These are phyloP conservation scores for Globisporangium mamillatum DNA, from an alignment of 352 stramenopile genomes.

Conservation along the genomic window DNA sequence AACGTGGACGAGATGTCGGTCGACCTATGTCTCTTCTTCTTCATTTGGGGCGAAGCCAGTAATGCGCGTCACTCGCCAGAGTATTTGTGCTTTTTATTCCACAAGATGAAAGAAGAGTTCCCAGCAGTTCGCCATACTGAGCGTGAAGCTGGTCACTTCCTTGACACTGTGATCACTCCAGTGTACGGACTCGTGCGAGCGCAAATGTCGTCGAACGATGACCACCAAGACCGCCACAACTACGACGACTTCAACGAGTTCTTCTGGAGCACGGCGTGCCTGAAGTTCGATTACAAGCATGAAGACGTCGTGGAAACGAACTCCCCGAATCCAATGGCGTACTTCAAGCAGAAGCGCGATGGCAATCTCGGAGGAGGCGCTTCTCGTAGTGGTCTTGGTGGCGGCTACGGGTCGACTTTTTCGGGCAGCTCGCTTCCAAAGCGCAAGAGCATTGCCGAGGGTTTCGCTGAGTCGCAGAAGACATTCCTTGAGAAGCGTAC, in stretches of 20 bases:
- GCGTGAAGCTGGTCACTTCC: constrained; percentile 94
- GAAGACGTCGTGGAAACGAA: constrained; percentile 76
- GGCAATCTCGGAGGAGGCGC: constrained; percentile 11
- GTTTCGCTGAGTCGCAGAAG: constrained; percentile 91
- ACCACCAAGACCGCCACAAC: constrained; percentile 95
- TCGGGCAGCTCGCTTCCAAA: constrained; percentile 36
- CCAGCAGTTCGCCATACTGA: constrained; percentile 60
- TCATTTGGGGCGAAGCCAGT: constrained; percentile 97
- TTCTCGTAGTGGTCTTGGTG: constrained; percentile 24
- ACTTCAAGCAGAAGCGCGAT: constrained; percentile 45
- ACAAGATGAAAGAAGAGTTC: constrained; percentile 91
- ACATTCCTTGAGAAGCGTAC: constrained; percentile 98
- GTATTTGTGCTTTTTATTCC: constrained; percentile 98
- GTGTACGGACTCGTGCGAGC: constrained; percentile 88
- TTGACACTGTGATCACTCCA: constrained; percentile 97
- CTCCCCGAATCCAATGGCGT: constrained; percentile 60
- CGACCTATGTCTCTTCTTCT: constrained; percentile 95
- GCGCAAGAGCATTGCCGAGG: constrained; percentile 86
- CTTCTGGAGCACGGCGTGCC: constrained; percentile 96
- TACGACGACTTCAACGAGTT: constrained; percentile 99
- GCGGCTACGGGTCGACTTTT: constrained; percentile 16
- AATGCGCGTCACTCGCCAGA: constrained; percentile 98
- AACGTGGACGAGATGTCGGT: constrained; percentile 87
- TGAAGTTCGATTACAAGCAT: constrained; percentile 94
- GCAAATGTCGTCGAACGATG: constrained; percentile 88